Base-by-base conservation (phyloP, 768 basidiomycete species). In the Tylopilus intermedius region DNA sequence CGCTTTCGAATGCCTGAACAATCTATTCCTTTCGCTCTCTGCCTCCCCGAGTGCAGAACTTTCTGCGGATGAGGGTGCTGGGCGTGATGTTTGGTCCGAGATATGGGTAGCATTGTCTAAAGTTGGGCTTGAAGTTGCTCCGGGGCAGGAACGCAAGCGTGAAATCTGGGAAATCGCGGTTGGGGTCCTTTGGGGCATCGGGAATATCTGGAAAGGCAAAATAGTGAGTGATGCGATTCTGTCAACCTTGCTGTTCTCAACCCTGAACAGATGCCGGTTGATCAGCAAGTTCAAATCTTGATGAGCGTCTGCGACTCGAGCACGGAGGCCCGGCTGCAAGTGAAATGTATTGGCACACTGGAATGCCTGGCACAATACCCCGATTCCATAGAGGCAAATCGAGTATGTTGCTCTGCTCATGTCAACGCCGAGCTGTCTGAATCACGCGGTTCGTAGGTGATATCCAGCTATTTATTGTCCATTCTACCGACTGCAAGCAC, bases 151-250 rank as follows among this genome's bases (percentile, higher is more conserved):
- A 63, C 73, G 78, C 51, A 76, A 86, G 56, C 74, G 74, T 56
- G 86, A 90, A 50, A 79, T 92, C 67, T 91, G 94, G 84, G 79
- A 86, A 50, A 76, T 86, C 45, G 86, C 81, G 9, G 75, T 88
- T 1, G 93, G 93, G 6, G 90, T 88, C 33, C 75, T 94, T 5
- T 94, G 92, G 92, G 92, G 91, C 21, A 69, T 93, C n/a, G 88
- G 84, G 5, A 81, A 79, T 50, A 74, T 91, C 14, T 90, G 86
- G 77, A 82, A 82, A 56, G 83, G 84, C 21, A 69, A 67, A 53
- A 56, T 94, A 57, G 90, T 90, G 63, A 52, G 77, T 54, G 10
- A 21, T 22, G 8, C 15, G 3, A 21, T 18, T 42, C 40, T 41
- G 43, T 45, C 11, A 50, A 18, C 21, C 41, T 21, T n/a, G 8